phyloP scores from a whole-genome alignment of 495 filamentous ascomycete genomes.

The Penicillium subrubescens region DNA sequence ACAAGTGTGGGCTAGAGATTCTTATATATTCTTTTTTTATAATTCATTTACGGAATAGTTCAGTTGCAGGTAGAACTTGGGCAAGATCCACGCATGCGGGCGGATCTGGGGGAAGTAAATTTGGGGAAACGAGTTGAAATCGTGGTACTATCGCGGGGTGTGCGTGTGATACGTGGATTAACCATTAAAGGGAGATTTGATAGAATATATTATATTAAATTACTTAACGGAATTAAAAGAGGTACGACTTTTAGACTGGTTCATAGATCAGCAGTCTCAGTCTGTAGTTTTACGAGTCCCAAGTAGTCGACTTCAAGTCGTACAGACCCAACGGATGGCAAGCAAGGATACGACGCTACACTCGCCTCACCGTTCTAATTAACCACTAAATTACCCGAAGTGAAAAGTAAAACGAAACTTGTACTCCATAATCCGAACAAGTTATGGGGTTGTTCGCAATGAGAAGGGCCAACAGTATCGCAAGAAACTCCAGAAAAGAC shows the following conservation, averaged over 20 bases:
- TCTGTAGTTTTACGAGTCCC: too few relatives aligned
- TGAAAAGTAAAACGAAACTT: background rate
- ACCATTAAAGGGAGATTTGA: background rate
- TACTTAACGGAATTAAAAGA: background rate
- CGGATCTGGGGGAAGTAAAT: background rate
- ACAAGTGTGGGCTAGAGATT: background rate
- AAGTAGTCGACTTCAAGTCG: background rate
- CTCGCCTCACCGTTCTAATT: background rate
- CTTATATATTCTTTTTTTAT: background rate
- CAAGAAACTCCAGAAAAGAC: background rate
- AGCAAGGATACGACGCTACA: background rate
- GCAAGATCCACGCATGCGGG: background rate
- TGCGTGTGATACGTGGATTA: background rate
- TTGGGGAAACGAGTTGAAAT: background rate
- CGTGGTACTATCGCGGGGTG: background rate
- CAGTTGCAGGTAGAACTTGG: background rate
- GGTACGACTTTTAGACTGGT: background rate
- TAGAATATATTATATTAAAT: background rate
- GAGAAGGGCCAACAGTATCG: background rate
- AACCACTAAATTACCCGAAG: background rate
- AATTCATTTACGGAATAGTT: background rate
- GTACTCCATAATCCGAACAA: background rate
- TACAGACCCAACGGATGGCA: background rate
- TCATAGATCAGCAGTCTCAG: background rate
- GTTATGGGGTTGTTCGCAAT: background rate